Conservation (phyloP, 2,329 filamentous ascomycete species). For the Colletotrichum tropicicola region DNA sequence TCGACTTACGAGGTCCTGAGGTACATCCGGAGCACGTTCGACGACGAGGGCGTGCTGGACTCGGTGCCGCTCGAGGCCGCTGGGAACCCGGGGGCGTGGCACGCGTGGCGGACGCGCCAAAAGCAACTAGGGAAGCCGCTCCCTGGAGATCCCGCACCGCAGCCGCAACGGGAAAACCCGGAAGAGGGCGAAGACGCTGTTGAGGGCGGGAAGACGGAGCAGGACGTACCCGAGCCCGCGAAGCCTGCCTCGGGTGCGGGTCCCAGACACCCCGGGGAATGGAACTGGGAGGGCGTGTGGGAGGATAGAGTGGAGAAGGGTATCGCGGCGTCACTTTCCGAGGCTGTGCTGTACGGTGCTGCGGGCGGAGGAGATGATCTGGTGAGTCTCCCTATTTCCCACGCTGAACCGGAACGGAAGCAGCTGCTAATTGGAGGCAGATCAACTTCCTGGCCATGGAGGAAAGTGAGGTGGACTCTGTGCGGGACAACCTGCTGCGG, state of each 20-base stretch:
- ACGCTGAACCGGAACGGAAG: neutral
- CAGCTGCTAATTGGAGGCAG: slow-evolving; percentile 44
- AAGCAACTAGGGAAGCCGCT: slow-evolving; percentile 21
- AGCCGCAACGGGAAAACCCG: neutral
- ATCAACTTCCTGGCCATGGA: slow-evolving; percentile 75
- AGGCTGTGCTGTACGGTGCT: slow-evolving; percentile 80
- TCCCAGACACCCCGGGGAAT: slow-evolving; percentile 76
- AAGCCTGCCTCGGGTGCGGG: slow-evolving; percentile 9
- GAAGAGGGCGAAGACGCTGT: neutral
- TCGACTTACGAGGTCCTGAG: slow-evolving; percentile 75
- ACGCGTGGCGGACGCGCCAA: slow-evolving; percentile 83
- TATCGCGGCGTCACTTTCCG: slow-evolving; percentile 79
- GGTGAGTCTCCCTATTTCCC: slow-evolving; percentile 12
- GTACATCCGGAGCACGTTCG: slow-evolving; percentile 86
- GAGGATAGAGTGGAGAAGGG: slow-evolving; percentile 86
- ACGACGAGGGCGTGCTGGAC: slow-evolving; percentile 80
- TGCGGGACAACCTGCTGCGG: slow-evolving; percentile 67
- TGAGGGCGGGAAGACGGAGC: slow-evolving; percentile 29
- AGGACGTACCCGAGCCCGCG: slow-evolving; percentile 26
- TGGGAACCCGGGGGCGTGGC: slow-evolving; percentile 91
- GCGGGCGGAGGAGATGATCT: slow-evolving; percentile 51
- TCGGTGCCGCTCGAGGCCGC: slow-evolving; percentile 81
- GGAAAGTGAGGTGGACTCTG: slow-evolving; percentile 63
- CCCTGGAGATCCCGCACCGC: neutral
- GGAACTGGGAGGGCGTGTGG: slow-evolving; percentile 99